Evolutionary conservation across 2,329 filamentous ascomycete genomes (phyloP).

Genomic region (Leptographium procerum): DNA sequence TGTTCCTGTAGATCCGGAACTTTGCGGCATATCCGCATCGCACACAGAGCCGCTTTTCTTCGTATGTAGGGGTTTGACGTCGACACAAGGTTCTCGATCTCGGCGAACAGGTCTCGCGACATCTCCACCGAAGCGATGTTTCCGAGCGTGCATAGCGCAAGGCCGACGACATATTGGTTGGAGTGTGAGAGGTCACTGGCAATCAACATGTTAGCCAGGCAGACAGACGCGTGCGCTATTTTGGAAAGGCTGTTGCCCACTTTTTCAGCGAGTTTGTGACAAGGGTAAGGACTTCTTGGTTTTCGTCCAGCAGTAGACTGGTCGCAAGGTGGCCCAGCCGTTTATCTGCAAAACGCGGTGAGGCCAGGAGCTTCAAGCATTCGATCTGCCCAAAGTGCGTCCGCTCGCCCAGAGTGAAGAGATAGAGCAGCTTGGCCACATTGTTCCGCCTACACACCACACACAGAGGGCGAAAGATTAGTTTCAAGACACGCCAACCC

Average conservation of each 20-base stretch:
- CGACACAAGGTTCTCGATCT: slow-evolving; percentile 84
- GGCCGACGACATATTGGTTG: slow-evolving; percentile 96
- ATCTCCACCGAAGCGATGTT: slow-evolving; percentile 98
- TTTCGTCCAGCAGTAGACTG: slow-evolving; percentile 92
- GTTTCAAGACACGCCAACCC: background rate
- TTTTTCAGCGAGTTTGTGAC: slow-evolving; percentile 98
- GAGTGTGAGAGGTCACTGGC: slow-evolving; percentile 84
- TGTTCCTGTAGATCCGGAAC: slow-evolving; percentile 96
- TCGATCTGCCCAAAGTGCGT: slow-evolving; percentile 99
- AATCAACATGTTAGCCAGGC: slow-evolving; percentile 23
- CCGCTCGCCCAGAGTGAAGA: slow-evolving; percentile 93
- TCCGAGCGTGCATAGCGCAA: slow-evolving; percentile 89
- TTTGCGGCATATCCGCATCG: slow-evolving; percentile 97
- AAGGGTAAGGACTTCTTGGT: slow-evolving; percentile 92
- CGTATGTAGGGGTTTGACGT: slow-evolving; percentile 98
- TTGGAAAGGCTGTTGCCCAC: slow-evolving; percentile 30
- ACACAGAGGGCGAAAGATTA: slow-evolving; percentile 12
- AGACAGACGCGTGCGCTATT: background rate
- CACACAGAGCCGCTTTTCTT: slow-evolving; percentile 93
- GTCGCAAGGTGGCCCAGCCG: slow-evolving; percentile 90
- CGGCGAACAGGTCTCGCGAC: slow-evolving; percentile 91
- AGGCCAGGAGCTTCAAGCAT: slow-evolving; percentile 93
- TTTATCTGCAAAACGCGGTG: slow-evolving; percentile 95
- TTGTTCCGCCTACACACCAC: slow-evolving; percentile 69
- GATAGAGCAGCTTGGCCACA: slow-evolving; percentile 94